These are phyloP conservation scores for Penicillium chermesinum DNA, from an alignment of 495 filamentous ascomycete genomes.

Conservation along the genomic window DNA sequence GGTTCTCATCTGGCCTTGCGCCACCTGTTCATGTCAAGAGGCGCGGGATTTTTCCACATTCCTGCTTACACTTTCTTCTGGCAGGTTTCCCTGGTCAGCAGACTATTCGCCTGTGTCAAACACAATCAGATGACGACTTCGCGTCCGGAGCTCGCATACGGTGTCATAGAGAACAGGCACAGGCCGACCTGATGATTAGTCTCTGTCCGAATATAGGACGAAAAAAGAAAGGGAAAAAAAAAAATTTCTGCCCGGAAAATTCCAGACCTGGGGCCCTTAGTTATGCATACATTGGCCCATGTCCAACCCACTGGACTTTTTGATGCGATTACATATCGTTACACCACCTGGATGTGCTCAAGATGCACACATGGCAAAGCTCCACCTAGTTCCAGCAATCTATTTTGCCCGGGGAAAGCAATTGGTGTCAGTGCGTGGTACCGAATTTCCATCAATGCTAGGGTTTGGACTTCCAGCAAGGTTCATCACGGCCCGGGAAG, in stretches of 20 bases:
- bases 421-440: neutral
- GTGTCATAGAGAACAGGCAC: neutral
- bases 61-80: neutral
- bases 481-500: constrained; percentile 3
- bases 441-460: neutral
- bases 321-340: constrained; percentile 5
- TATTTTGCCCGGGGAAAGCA: neutral
- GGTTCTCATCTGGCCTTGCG: constrained; percentile 5
- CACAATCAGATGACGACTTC: neutral
- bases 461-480: neutral
- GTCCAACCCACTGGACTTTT: constrained; percentile 5
- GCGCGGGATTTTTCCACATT: constrained; percentile 12
- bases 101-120: neutral
- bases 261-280: constrained; percentile 6
- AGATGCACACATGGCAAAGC: constrained; percentile 14
- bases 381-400: constrained; percentile 6
- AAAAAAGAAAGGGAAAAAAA: too few species aligned
- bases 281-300: constrained; percentile 9
- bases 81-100: neutral
- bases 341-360: constrained; percentile 14
- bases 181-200: neutral
- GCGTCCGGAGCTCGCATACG: too few species aligned
- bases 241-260: neutral
- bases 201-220: too few species aligned
- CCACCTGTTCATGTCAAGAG: constrained; percentile 2